Percentiles rank a stretch among this genome's conserved stretches.
phyloP scores from a whole-genome alignment of 2,329 filamentous ascomycete species.

The Pezicula carpinea region DNA sequence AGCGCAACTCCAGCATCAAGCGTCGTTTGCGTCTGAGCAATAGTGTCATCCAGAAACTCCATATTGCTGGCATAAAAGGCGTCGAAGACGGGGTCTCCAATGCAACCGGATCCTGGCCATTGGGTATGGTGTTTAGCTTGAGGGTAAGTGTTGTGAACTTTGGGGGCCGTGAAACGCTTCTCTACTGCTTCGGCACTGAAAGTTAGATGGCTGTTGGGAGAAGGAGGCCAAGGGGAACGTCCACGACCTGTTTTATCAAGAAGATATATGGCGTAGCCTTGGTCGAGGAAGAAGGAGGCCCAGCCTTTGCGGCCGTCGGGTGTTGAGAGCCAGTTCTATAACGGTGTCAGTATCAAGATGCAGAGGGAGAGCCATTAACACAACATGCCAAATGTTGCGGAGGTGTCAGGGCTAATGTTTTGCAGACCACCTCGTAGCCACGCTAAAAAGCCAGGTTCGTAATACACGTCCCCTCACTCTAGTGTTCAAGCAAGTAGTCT shows the following conservation, averaged over 20 bases:
- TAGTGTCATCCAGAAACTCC: slow-evolving; percentile 29
- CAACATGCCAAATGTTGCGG: too few species aligned
- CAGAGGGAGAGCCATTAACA: too few species aligned
- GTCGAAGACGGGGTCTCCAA: slow-evolving; percentile 4
- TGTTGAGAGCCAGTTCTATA: slow-evolving; percentile 36
- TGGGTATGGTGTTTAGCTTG: slow-evolving; percentile 31
- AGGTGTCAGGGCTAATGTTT: too few species aligned
- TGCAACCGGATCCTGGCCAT: slow-evolving; percentile 26
- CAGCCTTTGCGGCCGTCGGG: slow-evolving; percentile 39
- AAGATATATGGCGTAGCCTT: slow-evolving; percentile 39
- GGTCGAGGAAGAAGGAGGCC: slow-evolving; percentile 37
- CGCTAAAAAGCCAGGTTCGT: too few species aligned
- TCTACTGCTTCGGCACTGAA: neutral
- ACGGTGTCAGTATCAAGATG: too few species aligned
- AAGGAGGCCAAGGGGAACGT: slow-evolving; percentile 3
- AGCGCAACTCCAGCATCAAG: slow-evolving; percentile 32
- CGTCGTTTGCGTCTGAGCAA: slow-evolving; percentile 30
- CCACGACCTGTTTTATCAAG: slow-evolving; percentile 13
- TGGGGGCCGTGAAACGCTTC: neutral
- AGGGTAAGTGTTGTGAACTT: slow-evolving; percentile 11
- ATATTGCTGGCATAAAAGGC: slow-evolving; percentile 31
- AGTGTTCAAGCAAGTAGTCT: too few species aligned
- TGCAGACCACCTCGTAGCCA: too few species aligned
- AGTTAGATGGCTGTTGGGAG: neutral
- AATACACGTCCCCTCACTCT: too few species aligned